Evolutionary conservation across 2,329 filamentous ascomycete genomes (phyloP).

Genomic region (Penicillium sp.): DNA sequence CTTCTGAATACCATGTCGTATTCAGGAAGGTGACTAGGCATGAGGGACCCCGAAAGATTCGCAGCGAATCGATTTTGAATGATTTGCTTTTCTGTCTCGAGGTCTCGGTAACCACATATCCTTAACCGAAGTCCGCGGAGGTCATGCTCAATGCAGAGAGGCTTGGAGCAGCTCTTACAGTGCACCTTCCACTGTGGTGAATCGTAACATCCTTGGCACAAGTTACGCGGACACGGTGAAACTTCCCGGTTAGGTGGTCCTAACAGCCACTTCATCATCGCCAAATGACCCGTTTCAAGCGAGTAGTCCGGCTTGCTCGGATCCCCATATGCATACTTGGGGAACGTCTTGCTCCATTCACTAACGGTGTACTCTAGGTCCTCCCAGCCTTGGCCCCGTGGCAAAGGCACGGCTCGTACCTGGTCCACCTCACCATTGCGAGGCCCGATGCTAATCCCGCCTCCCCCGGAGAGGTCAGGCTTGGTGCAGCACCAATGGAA

Average conservation of each 20-base stretch:
- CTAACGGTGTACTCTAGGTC: slow-evolving; percentile 51
- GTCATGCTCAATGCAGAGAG: slow-evolving; percentile 59
- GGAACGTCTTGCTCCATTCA: slow-evolving; percentile 41
- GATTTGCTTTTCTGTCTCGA: slow-evolving; percentile 48
- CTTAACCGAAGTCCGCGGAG: slow-evolving; percentile 55
- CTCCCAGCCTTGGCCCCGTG: slow-evolving; percentile 53
- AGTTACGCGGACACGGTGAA: slow-evolving; percentile 53
- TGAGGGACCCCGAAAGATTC: slow-evolving; percentile 14
- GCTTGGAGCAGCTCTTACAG: slow-evolving; percentile 55
- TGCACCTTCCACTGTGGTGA: slow-evolving; percentile 60
- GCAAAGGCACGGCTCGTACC: slow-evolving; percentile 56
- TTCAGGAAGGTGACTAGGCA: slow-evolving; percentile 15
- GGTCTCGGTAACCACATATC: slow-evolving; percentile 57
- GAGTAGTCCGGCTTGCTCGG: slow-evolving; percentile 38
- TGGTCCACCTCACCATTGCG: slow-evolving; percentile 53
- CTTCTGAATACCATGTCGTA: slow-evolving; percentile 31
- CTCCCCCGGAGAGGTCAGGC: slow-evolving; percentile 58
- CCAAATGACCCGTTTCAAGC: slow-evolving; percentile 38
- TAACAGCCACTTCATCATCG: slow-evolving; percentile 47
- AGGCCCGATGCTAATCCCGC: slow-evolving; percentile 57
- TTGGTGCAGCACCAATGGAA: slow-evolving; percentile 61
- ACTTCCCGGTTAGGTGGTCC: slow-evolving; percentile 45
- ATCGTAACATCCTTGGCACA: slow-evolving; percentile 57
- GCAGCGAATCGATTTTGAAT: slow-evolving; percentile 32
- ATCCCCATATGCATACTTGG: slow-evolving; percentile 40